Evolutionary conservation across 805 yeast genomes (phyloP).

Genomic region (Ogataea corticis): DNA sequence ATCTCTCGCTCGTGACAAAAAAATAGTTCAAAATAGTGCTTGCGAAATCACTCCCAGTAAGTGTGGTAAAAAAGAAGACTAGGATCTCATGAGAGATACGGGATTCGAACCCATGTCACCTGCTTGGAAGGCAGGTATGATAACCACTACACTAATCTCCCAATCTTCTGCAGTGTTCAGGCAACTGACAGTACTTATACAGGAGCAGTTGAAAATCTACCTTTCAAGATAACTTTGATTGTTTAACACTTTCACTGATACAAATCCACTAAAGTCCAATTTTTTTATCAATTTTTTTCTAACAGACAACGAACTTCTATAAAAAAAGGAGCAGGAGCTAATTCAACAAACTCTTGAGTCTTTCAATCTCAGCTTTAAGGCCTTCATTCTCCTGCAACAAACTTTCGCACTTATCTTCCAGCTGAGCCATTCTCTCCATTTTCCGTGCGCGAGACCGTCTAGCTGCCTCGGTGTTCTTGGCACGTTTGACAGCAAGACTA

Average conservation of each 20-base stretch:
- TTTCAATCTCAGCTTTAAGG: slow-evolving; percentile 61
- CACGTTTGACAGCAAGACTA: slow-evolving; percentile 80
- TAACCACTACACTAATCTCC: slow-evolving; percentile 93
- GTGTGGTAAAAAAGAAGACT: slow-evolving; percentile 29
- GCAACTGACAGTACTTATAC: not conserved
- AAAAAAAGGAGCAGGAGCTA: not conserved
- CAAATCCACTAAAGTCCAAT: too few species aligned
- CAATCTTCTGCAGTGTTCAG: slow-evolving; percentile 28
- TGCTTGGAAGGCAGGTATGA: slow-evolving; percentile 93
- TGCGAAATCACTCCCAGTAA: too few species aligned
- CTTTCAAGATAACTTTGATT: too few species aligned
- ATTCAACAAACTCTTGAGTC: slow-evolving; percentile 48
- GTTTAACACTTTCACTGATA: too few species aligned
- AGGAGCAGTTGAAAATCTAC: too few species aligned
- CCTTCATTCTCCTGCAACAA: slow-evolving; percentile 58
- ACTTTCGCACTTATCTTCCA: slow-evolving; percentile 74
- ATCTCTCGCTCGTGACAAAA: too few species aligned
- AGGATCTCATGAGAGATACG: slow-evolving; percentile 64
- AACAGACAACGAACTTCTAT: not conserved
- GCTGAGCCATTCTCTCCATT: slow-evolving; percentile 80
- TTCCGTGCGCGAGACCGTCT: slow-evolving; percentile 93
- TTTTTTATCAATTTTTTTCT: not conserved
- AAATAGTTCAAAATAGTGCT: not conserved
- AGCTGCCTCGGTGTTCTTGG: slow-evolving; percentile 97
- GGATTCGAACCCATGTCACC: slow-evolving; percentile 94